Conservation (phyloP, 176 grass and related monocot species). For the Eragrostis nindensis region DNA sequence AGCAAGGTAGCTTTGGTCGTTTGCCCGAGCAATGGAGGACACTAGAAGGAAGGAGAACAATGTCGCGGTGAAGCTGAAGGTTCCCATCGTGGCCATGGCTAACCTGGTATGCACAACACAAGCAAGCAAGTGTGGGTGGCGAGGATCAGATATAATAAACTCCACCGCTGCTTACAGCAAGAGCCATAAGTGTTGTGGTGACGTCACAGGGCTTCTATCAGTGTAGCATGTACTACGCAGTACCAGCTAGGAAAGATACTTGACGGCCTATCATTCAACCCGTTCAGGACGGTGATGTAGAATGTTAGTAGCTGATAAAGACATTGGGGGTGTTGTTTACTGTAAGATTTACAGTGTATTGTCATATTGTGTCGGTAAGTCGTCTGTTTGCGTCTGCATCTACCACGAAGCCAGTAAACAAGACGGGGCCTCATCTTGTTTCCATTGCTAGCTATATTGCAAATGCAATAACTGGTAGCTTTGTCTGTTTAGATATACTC, state of each 20-base stretch:
- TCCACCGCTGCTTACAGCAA: background rate
- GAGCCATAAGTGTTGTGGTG: background rate
- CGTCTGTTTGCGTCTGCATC: no score
- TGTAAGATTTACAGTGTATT: background rate
- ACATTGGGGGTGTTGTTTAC: background rate
- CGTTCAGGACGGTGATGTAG: background rate
- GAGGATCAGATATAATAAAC: background rate
- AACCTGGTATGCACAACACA: background rate
- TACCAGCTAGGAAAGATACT: background rate
- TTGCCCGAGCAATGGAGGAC: background rate
- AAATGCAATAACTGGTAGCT: no score
- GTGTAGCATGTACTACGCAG: background rate
- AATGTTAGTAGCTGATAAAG: background rate
- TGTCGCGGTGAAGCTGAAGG: background rate
- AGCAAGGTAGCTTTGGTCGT: slow-evolving; percentile 16
- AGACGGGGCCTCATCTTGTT: background rate
- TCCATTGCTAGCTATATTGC: background rate
- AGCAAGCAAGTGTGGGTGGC: background rate
- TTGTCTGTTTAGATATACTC: no score
- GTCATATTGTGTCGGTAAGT: background rate
- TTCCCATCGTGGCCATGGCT: slow-evolving; percentile 1
- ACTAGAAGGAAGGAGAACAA: slow-evolving; percentile 20
- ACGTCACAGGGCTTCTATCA: background rate
- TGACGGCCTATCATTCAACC: no score
- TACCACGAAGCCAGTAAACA: background rate